Evolutionary conservation across 805 yeast species (phyloP), one percentile per base, ranked within the genome.

Genomic region (Starmerella roubikii): DNA sequence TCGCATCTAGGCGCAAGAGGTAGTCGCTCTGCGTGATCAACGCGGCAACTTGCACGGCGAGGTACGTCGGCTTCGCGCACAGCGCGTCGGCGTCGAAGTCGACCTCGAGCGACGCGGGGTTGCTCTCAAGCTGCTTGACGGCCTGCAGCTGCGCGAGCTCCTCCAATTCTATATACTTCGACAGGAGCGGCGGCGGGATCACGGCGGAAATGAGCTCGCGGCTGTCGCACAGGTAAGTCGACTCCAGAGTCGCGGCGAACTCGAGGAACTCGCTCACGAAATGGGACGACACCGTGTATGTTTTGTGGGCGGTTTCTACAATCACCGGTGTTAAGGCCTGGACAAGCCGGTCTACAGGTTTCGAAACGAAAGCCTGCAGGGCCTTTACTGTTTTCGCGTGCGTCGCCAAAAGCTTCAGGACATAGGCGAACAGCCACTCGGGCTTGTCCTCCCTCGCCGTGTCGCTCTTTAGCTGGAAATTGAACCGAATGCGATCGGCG

Each of bases 361-460:
- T 60, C 13, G 50, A 47, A 2, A 38, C 38, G 8, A 47, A 39
- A 4, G 47, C 41, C 41, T 52, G 55, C 1, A 59, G 47, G 10
- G 10, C 24, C 10, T 10, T 7, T 10, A 36, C 36, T 4, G 40
- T 38, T 24, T 9, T n/a, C 20, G 37, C 33, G 24, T 56, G 57
- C 19, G 57, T 59, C 28, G 60, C 65, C 16, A 64, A 28, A 18
- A 53, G 39, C 25, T 49, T 47, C 22, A 50, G 34, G 21, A 70
- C 52, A 48, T 68, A 78, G 15, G 61, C 56, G 42, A 78, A 65
- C 3, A 75, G 69, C 78, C 83, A 78, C 52, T 79, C 86, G 1
- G 88, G 86, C 50, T 74, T 74, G 41, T 76, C 75, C 20, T 72
- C 51, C 32, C 72, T 67, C 49, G 76, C 77, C 0, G 86, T 78